Percentiles rank a stretch among this genome's conserved stretches.
These are phyloP conservation scores for Sistotremastrum niveocremeum DNA, from an alignment of 768 basidiomycete species.

Conservation along the genomic window DNA sequence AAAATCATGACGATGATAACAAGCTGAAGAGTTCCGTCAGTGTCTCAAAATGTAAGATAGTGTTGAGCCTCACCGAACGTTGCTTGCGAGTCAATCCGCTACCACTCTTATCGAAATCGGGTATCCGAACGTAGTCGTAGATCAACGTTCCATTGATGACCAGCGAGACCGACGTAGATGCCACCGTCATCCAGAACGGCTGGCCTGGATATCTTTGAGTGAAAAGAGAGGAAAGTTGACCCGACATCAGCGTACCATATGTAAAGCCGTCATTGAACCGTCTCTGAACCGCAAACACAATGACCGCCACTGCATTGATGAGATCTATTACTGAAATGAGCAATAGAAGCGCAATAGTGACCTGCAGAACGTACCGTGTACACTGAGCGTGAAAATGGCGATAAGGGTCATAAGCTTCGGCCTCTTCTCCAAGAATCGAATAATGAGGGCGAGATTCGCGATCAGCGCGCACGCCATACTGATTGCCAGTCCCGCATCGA, in stretches of 20 bases:
- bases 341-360: not conserved
- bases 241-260: slow-evolving; percentile 28
- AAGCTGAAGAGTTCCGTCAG: slow-evolving; percentile 17
- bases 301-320: slow-evolving; percentile 50
- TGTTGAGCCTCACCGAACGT: slow-evolving; percentile 30
- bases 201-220: slow-evolving; percentile 15
- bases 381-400: slow-evolving; percentile 47
- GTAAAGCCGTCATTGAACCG: slow-evolving; percentile 54
- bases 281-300: slow-evolving; percentile 48
- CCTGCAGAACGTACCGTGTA: slow-evolving; percentile 39
- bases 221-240: not conserved
- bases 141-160: slow-evolving; percentile 57
- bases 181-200: slow-evolving; percentile 67
- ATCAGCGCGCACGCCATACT: slow-evolving; percentile 56
- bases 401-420: slow-evolving; percentile 49
- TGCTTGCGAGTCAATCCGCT: slow-evolving; percentile 75
- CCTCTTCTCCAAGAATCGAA: slow-evolving; percentile 58
- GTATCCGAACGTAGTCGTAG: slow-evolving; percentile 42
- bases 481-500: slow-evolving; percentile 47
- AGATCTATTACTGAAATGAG: slow-evolving; percentile 30
- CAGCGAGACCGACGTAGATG: slow-evolving; percentile 54
- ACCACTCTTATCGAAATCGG: slow-evolving; percentile 55
- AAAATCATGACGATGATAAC: slow-evolving; percentile 67
- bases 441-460: slow-evolving; percentile 54
- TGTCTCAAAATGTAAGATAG: too few species aligned